Conservation (phyloP, 352 stramenopile genomes). For the Phytophthora megakarya region DNA sequence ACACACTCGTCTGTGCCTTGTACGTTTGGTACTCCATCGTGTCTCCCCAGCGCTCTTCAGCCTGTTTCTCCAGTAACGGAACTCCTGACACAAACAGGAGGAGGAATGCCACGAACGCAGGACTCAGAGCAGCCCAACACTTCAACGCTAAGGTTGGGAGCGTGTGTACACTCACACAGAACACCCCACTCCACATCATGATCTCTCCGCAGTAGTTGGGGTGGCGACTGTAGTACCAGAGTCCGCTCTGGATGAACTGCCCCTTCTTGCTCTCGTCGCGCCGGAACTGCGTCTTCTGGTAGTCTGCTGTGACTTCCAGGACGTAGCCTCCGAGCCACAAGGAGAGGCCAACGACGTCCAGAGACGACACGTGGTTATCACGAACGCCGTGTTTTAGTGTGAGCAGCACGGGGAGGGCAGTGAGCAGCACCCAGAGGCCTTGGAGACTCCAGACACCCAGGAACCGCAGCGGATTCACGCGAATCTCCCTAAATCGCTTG, state of each 20-base stretch:
- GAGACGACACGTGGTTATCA: conserved; percentile 20
- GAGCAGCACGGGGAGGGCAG: conserved; percentile 69
- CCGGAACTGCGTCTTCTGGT: conserved; percentile 85
- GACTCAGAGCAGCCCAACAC: conserved; percentile 53
- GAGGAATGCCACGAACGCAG: conserved; percentile 75
- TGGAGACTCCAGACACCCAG: conserved; percentile 83
- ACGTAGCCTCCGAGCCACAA: conserved; percentile 76
- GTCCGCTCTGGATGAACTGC: conserved; percentile 79
- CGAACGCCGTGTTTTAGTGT: conserved; percentile 43
- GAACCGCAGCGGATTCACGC: conserved; percentile 66
- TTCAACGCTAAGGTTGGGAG: conserved; percentile 44
- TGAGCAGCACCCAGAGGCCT: conserved; percentile 84
- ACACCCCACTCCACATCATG: conserved; percentile 85
- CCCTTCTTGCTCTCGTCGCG: conserved; percentile 63
- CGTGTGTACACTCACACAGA: conserved; percentile 50
- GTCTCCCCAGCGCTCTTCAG: conserved; percentile 70
- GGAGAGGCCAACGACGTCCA: conserved; percentile 48
- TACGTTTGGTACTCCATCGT: conserved; percentile 76
- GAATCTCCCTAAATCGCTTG: conserved; percentile 75
- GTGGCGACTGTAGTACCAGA: conserved; percentile 92
- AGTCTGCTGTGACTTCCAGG: conserved; percentile 77
- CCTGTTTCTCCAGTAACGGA: conserved; percentile 75
- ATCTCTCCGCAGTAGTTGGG: conserved; percentile 95
- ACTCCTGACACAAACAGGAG: conserved; percentile 76
- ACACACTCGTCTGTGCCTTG: conserved; percentile 70